Conservation (phyloP, 139 green algal species). For the Picochlorum sp. region DNA sequence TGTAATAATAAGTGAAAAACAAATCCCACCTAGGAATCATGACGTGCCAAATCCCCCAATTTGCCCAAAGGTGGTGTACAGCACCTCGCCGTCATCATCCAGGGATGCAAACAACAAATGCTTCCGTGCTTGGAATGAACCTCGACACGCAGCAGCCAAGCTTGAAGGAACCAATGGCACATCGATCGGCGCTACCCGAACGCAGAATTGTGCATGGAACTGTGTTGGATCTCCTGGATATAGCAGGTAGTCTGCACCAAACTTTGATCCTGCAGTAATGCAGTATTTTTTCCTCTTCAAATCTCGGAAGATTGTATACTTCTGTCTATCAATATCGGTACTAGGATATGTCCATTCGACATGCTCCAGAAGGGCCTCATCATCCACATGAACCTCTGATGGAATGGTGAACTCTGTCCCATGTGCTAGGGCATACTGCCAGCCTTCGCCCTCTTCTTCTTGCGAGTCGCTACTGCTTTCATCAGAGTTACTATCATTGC, state of each 20-base stretch:
- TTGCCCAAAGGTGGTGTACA: background rate
- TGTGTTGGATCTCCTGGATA: constrained; percentile 67
- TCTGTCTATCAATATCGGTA: constrained; percentile 21
- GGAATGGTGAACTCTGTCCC: constrained; percentile 14
- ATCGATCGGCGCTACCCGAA: constrained; percentile 31
- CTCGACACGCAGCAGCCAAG: constrained; percentile 39
- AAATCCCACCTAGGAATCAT: too few species aligned
- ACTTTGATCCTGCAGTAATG: constrained; percentile 65
- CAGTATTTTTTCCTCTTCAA: constrained; percentile 25
- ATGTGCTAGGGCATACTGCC: constrained; percentile 9
- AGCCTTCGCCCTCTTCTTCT: constrained; percentile 2
- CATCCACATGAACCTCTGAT: background rate
- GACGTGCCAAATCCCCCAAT: background rate
- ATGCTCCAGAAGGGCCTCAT: background rate
- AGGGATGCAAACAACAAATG: constrained; percentile 56
- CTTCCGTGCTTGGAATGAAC: constrained; percentile 57
- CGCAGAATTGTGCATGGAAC: constrained; percentile 67
- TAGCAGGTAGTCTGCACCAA: constrained; percentile 64
- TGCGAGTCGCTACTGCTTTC: constrained; percentile 9
- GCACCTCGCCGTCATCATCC: background rate
- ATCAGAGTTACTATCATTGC: background rate
- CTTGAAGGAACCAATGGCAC: constrained; percentile 26
- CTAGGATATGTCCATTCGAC: constrained; percentile 30
- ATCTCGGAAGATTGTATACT: constrained; percentile 27
- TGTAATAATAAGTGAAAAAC: background rate